Base-by-base conservation (phyloP, 352 stramenopile genomes). In the Hyaloperonospora brassicae region DNA sequence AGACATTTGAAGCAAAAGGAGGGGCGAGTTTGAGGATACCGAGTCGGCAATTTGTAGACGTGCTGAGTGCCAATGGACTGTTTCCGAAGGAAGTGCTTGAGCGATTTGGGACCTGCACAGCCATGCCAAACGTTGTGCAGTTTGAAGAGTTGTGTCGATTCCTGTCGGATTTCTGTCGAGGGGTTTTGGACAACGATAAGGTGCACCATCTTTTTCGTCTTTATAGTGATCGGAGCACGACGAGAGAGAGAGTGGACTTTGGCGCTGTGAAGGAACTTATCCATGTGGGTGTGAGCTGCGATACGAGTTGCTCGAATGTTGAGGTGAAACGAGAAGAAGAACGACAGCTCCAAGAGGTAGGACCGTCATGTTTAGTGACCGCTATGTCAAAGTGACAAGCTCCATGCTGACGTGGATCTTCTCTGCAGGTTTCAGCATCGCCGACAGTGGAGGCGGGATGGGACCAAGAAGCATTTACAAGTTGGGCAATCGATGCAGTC, bases 131-230 rank as follows among this genome's bases (percentile, higher is more conserved):
- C 2, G 51, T 86, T 24, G 71, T 91, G 54, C 60, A 84, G 13
- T 91, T 94, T 64, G 76, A 90, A 35, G 78, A 89, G 49, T 91
- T 94, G 40, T 94, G 84, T 56, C 62, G 78, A 34, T 82, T 94
- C 34, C 52, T 92, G 14, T 90, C 84, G 8, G 60, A 88, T 30
- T 87, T 83, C 43, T 89, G 76, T 45, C 68, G 81, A n/a, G 79
- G 75, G 39, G 17, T 25, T 9, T 73, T 66, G 7, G 57, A 21
- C 7, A 58, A 79, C 2, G 50, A 68, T 12, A 79, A 76, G 57
- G 47, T 82, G 57, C 48, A 50, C 17, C 43, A 77, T 50, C 31
- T 94, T 1, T 89, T 91, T 54, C 53, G 66, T 13, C 69, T 93
- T 38, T 87, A 79, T 50, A 72, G 70, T 51, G 60, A 74, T 39